Evolutionary conservation across 129 eudicot genomes (phyloP), one percentile per base, ranked within the genome.

Genomic region (Glebionis coronaria): DNA sequence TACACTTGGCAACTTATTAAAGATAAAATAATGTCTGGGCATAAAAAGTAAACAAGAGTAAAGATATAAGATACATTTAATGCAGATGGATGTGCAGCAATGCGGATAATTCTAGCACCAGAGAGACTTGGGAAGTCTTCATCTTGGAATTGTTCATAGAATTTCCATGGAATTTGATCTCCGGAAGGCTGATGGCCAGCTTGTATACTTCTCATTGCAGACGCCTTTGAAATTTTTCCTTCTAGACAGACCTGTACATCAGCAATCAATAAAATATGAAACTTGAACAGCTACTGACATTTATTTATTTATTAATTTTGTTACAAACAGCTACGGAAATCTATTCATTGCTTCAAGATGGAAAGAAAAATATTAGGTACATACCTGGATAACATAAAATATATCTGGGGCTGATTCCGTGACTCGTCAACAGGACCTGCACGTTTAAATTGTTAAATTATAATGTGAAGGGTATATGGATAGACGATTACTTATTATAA

Each of bases 161-260:
- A 85, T 78, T 92, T 92, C 98, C 98, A 93, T 28, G 98, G 95
- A 71, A 93, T 93, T 77, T 93, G 98, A 78, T 93, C 95, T 56
- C 96, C 98, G 65, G 67, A 73, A 35, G 96, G 95, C 71, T 79
- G 85, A 67, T 80, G 86, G 27, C 96, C 98, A 23, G 83, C 86
- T 61, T 83, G 72, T 75, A 88, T 79, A 77, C 92, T 88, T 76
- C 66, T 93, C 52, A 82, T 60, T 9, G 88, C 95, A 73, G 95
- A 82, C 50, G 73, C 76, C 51, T 76, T 84, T 54, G 98, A 87
- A 56, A 93, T 86, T 51, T 84, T 83, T 31, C 98, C 98, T 80
- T 93, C 98, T 69, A 88, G 93, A 76, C 82, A 78, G 29, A 93
- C 84, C 96, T 92, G 81, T 29, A 63, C 14, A 73, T 12, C 19